phyloP scores from a whole-genome alignment of 345 rosid species.

The Noccaea bulbosa region DNA sequence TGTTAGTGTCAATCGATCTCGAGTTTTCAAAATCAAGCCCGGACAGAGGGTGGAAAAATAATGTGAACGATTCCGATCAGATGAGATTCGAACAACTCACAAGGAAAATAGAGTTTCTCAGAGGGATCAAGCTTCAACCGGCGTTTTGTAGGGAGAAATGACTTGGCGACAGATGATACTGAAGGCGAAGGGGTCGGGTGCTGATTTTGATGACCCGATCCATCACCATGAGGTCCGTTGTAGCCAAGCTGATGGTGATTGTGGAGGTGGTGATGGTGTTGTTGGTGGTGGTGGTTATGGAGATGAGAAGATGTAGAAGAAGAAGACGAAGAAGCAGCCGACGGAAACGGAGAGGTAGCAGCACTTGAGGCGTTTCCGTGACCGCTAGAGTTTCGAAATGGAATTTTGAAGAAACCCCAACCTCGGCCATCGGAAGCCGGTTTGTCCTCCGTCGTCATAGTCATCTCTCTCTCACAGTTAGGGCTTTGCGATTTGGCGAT shows the following conservation, averaged over 20 bases:
- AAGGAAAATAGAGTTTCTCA: slow-evolving; percentile 84
- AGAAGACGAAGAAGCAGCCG: slow-evolving; percentile 52
- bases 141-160: slow-evolving; percentile 73
- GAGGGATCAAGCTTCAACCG: slow-evolving; percentile 94
- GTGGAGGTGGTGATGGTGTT: slow-evolving; percentile 17
- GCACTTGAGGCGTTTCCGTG: slow-evolving; percentile 35
- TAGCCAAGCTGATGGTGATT: slow-evolving; percentile 40
- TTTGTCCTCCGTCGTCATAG: slow-evolving; percentile 70
- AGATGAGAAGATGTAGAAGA: slow-evolving; percentile 45
- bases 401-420: slow-evolving; percentile 86
- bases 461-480: slow-evolving; percentile 49
- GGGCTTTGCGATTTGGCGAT: slow-evolving; percentile 32
- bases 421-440: slow-evolving; percentile 61
- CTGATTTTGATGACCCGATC: slow-evolving; percentile 55
- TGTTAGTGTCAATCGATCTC: no score
- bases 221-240: slow-evolving; percentile 53
- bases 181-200: slow-evolving; percentile 57
- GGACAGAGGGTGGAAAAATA: neutral
- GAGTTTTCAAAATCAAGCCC: neutral
- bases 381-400: slow-evolving; percentile 60
- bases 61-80: neutral
- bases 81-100: slow-evolving; percentile 51
- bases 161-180: slow-evolving; percentile 84
- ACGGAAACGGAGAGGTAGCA: slow-evolving; percentile 45
- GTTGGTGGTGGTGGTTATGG: slow-evolving; percentile 41